Percentiles rank a stretch among this genome's conserved stretches.
phyloP scores from a whole-genome alignment of 768 basidiomycete species.

The Pleurotus ostreatus region DNA sequence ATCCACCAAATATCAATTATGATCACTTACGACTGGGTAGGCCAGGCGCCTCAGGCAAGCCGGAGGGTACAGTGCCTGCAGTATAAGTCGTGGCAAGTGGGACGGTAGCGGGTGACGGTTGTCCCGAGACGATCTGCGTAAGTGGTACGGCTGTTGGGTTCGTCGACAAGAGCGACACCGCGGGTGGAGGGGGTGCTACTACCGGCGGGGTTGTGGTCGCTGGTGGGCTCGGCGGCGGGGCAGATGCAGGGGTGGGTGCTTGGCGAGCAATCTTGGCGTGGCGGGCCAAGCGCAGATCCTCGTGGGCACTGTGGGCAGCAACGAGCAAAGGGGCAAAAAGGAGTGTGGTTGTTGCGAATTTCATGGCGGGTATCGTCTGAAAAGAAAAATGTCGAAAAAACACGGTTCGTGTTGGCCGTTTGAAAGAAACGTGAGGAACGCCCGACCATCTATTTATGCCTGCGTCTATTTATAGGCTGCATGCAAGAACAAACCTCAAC shows the following conservation, averaged over 20 bases:
- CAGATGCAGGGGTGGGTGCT: conserved; percentile 15
- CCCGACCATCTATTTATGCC: neutral
- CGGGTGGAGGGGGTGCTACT: conserved; percentile 2
- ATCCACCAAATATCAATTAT: neutral
- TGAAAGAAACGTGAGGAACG: neutral
- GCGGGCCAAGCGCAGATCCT: conserved; percentile 9
- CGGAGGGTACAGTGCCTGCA: conserved; percentile 47
- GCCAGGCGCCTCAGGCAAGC: conserved; percentile 50
- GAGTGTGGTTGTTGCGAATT: conserved; percentile 13
- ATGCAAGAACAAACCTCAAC: no score
- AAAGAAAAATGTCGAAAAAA: conserved; percentile 21
- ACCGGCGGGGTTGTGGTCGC: neutral
- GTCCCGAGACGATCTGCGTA: conserved; percentile 38
- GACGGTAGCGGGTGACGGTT: conserved; percentile 36
- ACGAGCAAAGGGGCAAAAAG: conserved; percentile 32
- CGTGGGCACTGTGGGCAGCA: conserved; percentile 29
- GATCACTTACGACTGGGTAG: conserved; percentile 44
- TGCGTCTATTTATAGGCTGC: no score
- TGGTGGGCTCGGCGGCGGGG: conserved; percentile 5
- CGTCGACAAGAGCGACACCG: conserved; percentile 40
- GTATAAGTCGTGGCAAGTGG: conserved; percentile 42
- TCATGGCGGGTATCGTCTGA: conserved; percentile 4
- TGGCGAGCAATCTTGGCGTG: conserved; percentile 27
- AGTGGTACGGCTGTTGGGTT: conserved; percentile 63
- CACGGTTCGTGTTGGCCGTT: conserved; percentile 25